Evolutionary conservation across 768 basidiomycete species (phyloP), one percentile per base, ranked within the genome.

Genomic region (Auricularia auricula-judae): DNA sequence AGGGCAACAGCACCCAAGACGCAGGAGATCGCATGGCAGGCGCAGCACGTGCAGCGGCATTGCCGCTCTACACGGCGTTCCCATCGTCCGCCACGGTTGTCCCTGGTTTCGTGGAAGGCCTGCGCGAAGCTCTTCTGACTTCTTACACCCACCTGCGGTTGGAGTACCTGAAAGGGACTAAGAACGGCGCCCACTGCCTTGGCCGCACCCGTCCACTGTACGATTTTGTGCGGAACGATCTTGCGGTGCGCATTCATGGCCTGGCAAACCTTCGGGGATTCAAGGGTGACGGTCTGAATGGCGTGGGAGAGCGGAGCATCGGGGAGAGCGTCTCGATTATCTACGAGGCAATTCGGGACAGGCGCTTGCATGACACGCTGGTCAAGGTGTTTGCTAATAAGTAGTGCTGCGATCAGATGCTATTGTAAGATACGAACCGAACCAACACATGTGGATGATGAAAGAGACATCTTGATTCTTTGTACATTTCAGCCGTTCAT

Each of bases 211-310:
- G 84, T 10, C 77, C 83, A 3, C 73, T 93, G 23, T 94, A 94
- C 74, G 86, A 89, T 71, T 94, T 85, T 66, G 82, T 94, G 3
- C 80, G 92, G 36, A 65, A 82, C 29, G 81, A 79, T 5, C 76
- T 93, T 34, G 89, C 88, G 18, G 82, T 93, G 65, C 77, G 78
- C 68, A 93, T 91, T 88, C 85, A 91, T 66, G 91, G 91, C 14
- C 77, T 80, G 5, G 88, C 89, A 68, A 93, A 93, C 70, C 78
- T 85, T 7, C 63, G 43, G 5, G 8, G 62, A 23, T 72, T 71
- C 33, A 64, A 18, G 18, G 47, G 47, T 34, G 66, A 18, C 10
- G 47, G 47, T 18, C 18, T 51, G 5, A 21, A 18, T 18, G 47
- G 85, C 10, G 79, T 84, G 10, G 85, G 86, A 61, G 86, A 89